A percentile compares a stretch with the other conserved stretches of the same genome.
Evolutionary conservation across 2,329 filamentous ascomycete genomes (phyloP).

Genomic region (Ascochyta viciae-villosae): DNA sequence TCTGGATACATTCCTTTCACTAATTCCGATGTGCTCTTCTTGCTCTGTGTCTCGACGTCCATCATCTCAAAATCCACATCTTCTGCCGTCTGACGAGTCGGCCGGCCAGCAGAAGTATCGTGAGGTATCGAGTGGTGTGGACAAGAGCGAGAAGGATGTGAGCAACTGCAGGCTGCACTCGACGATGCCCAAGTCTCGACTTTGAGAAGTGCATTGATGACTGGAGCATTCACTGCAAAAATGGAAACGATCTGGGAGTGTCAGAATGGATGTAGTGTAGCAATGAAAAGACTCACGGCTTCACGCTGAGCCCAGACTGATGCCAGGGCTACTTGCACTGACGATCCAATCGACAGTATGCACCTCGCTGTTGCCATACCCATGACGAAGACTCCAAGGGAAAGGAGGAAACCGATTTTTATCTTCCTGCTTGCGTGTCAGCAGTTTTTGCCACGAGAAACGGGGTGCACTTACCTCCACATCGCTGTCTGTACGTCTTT

Average conservation of each 20-base stretch:
- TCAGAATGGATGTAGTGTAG: neutral
- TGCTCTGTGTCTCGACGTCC: neutral
- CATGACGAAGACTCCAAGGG: conserved; percentile 7
- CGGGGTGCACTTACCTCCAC: neutral
- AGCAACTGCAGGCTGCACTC: neutral
- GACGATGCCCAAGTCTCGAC: neutral
- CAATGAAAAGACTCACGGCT: neutral
- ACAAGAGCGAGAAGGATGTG: neutral
- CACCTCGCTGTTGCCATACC: conserved; percentile 7
- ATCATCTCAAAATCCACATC: neutral
- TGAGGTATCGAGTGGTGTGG: neutral
- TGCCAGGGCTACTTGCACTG: conserved; percentile 3
- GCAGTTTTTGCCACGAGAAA: neutral
- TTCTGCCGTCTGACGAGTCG: no score
- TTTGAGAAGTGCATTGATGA: neutral
- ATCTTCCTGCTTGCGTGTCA: neutral
- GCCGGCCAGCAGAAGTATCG: neutral
- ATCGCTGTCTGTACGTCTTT: neutral
- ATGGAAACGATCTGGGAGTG: neutral
- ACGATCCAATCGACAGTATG: neutral
- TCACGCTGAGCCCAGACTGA: conserved; percentile 7
- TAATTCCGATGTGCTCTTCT: neutral
- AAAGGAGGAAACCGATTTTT: conserved; percentile 4
- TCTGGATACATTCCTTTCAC: neutral
- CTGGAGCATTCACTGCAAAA: neutral